These are phyloP conservation scores for Kwoniella mangroviensis DNA, from an alignment of 768 basidiomycete genomes.

Conservation along the genomic window DNA sequence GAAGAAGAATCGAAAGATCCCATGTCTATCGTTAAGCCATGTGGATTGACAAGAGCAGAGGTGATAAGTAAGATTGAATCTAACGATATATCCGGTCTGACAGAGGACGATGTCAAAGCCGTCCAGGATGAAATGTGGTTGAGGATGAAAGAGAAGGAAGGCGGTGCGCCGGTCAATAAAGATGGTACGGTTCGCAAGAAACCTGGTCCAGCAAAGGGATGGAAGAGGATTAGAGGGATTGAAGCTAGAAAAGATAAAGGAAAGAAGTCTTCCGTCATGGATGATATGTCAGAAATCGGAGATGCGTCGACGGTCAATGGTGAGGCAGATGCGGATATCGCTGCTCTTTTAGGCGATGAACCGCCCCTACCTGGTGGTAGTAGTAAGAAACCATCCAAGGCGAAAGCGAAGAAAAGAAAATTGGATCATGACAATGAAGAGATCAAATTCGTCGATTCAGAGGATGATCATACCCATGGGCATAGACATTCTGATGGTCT, in stretches of 20 bases:
- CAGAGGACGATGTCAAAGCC: constrained; percentile 49
- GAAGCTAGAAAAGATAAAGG: constrained; percentile 18
- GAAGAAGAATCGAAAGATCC: constrained; percentile 33
- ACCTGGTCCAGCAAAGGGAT: constrained; percentile 55
- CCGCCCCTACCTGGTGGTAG: neutral
- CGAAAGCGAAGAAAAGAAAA: constrained; percentile 27
- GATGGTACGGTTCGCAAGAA: constrained; percentile 54
- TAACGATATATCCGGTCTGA: constrained; percentile 38
- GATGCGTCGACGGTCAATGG: constrained; percentile 28
- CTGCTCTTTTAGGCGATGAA: constrained; percentile 35
- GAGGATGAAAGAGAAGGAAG: constrained; percentile 28
- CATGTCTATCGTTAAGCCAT: constrained; percentile 45
- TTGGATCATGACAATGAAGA: constrained; percentile 23
- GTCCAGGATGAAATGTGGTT: constrained; percentile 51
- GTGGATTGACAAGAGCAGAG: constrained; percentile 45
- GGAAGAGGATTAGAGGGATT: constrained; percentile 42
- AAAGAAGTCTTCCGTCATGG: neutral
- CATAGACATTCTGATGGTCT: constrained; percentile 20
- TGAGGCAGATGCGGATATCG: constrained; percentile 48
- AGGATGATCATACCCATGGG: constrained; percentile 6
- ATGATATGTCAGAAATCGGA: constrained; percentile 24
- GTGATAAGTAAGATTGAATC: constrained; percentile 38
- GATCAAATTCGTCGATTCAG: constrained; percentile 18
- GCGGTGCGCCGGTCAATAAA: constrained; percentile 44
- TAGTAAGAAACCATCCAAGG: constrained; percentile 23